Evolutionary conservation across 139 green algal genomes (phyloP).

Genomic region (Coelastrella sp.): DNA sequence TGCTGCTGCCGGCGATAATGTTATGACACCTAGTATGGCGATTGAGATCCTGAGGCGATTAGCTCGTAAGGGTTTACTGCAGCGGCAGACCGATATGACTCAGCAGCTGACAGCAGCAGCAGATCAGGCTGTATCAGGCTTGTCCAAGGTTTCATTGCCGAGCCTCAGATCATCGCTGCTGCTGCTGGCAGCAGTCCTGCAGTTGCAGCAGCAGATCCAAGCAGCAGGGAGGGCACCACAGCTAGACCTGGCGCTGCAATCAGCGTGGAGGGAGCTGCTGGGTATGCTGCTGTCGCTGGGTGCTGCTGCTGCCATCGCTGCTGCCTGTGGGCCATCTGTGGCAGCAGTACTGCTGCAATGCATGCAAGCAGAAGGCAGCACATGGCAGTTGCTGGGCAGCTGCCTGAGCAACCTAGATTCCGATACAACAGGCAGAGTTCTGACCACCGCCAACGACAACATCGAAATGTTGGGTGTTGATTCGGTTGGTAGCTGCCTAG

Average conservation of each 20-base stretch:
- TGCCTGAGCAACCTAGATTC: conserved; percentile 22
- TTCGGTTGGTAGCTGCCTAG: conserved; percentile 50
- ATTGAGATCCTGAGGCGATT: conserved; percentile 54
- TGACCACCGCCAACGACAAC: conserved; percentile 21
- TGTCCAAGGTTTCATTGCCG: conserved; percentile 8
- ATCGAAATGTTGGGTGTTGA: conserved; percentile 53
- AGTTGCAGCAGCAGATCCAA: conserved; percentile 46
- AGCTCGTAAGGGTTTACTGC: conserved; percentile 49
- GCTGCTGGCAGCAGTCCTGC: conserved; percentile 52
- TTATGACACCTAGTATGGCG: conserved; percentile 42
- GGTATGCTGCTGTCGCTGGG: conserved; percentile 30
- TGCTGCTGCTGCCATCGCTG: conserved; percentile 20
- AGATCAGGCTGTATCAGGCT: conserved; percentile 47
- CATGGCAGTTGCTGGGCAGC: conserved; percentile 9
- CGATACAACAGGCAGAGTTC: neutral
- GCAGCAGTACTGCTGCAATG: conserved; percentile 20
- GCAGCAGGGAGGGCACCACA: conserved; percentile 40
- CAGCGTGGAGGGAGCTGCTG: conserved; percentile 28
- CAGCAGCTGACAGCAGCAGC: conserved; percentile 9
- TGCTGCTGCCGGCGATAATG: neutral
- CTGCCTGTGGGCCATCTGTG: neutral
- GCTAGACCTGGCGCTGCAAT: conserved; percentile 40
- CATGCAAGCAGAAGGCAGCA: neutral
- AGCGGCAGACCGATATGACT: conserved; percentile 4
- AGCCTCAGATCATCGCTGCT: conserved; percentile 41